Conservation (phyloP, 805 yeast genomes). For the Starmerella floris region DNA sequence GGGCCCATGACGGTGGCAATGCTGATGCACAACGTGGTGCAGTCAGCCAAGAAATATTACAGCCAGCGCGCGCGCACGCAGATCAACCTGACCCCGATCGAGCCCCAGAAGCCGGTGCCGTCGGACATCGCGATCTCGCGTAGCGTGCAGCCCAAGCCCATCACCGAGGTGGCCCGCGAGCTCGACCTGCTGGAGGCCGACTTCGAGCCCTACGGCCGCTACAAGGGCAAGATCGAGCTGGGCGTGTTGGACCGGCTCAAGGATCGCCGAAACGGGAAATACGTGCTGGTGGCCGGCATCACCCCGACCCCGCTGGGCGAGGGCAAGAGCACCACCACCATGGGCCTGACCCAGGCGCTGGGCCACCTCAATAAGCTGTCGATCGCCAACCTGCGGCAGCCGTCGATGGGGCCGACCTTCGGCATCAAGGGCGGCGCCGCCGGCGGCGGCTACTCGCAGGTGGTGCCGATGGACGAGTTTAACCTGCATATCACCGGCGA, state of each 20-base stretch:
- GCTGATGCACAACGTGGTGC: constrained; percentile 73
- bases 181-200: constrained; percentile 66
- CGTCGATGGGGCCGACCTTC: constrained; percentile 97
- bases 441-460: constrained; percentile 97
- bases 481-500: constrained; percentile 97
- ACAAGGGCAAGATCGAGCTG: constrained; percentile 78
- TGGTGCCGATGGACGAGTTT: constrained; percentile 97
- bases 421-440: constrained; percentile 99
- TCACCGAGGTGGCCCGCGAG: constrained; percentile 62
- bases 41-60: constrained; percentile 57
- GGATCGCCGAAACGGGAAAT: constrained; percentile 60
- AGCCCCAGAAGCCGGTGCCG: constrained; percentile 58
- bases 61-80: constrained; percentile 33
- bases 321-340: constrained; percentile 93
- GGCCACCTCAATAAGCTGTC: constrained; percentile 73
- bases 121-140: constrained; percentile 84
- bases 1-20: constrained; percentile 99
- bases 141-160: constrained; percentile 73
- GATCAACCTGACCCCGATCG: constrained; percentile 44
- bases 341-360: constrained; percentile 88
- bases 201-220: constrained; percentile 79
- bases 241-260: constrained; percentile 56
- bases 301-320: constrained; percentile 98
- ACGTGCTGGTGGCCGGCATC: constrained; percentile 86
- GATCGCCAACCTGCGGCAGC: constrained; percentile 92